phyloP scores from a whole-genome alignment of 495 filamentous ascomycete species.

The Trichoderma virens region DNA sequence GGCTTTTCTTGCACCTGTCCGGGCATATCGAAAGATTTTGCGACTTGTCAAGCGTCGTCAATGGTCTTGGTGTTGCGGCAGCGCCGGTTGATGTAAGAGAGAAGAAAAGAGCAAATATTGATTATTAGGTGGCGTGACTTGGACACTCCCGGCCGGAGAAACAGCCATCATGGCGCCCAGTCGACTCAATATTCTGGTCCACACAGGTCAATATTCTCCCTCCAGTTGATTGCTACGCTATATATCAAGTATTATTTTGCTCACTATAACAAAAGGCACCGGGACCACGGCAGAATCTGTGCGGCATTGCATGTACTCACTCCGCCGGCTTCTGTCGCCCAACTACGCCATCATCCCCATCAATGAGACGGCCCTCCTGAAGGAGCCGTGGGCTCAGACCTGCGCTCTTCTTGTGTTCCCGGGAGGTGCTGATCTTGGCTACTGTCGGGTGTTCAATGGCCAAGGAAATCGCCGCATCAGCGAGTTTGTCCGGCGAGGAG shows the following conservation, averaged over 20 bases:
- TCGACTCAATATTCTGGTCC: constrained; percentile 80
- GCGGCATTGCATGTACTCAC: constrained; percentile 77
- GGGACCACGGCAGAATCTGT: constrained; percentile 84
- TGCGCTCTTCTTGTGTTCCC: constrained; percentile 89
- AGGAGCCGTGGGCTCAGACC: constrained; percentile 83
- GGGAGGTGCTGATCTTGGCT: constrained; percentile 89
- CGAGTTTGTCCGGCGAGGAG: constrained; percentile 80
- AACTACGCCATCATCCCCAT: constrained; percentile 90
- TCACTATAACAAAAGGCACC: constrained; percentile 46
- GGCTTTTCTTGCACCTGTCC: constrained; percentile 4
- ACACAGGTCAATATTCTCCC: constrained; percentile 52
- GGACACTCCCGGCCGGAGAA: not conserved
- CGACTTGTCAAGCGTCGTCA: not conserved
- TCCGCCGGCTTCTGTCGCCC: constrained; percentile 82
- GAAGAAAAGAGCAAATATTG: constrained; percentile 7
- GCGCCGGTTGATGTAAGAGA: not conserved
- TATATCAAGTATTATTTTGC: not conserved
- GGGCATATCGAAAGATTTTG: not conserved
- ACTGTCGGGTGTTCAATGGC: constrained; percentile 83
- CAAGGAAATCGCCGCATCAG: constrained; percentile 75
- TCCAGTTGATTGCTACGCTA: not conserved
- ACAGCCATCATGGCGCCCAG: constrained; percentile 45
- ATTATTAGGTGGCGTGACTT: constrained; percentile 1
- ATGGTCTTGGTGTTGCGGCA: not conserved
- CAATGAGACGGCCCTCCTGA: constrained; percentile 66